phyloP scores from a whole-genome alignment of 306 rosid species.

The Acacia melanoxylon region DNA sequence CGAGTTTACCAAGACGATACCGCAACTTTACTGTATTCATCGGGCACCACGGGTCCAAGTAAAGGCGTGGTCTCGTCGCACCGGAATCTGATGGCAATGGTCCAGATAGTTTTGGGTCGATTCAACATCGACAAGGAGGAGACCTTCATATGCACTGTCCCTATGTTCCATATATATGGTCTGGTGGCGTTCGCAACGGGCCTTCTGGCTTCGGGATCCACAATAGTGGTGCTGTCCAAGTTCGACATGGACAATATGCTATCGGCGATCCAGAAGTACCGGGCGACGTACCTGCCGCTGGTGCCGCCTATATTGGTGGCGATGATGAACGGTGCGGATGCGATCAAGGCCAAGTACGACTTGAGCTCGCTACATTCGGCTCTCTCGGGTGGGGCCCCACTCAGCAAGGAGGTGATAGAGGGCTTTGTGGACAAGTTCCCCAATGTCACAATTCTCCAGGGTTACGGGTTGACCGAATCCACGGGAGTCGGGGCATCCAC shows the following conservation, averaged over 20 bases:
- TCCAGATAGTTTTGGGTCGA: conserved; percentile 47
- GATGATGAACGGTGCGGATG: conserved; percentile 61
- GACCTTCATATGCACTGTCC: conserved; percentile 79
- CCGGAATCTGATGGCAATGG: conserved; percentile 67
- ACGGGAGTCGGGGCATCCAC: conserved; percentile 83
- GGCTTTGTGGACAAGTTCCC: conserved; percentile 75
- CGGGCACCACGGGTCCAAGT: conserved; percentile 88
- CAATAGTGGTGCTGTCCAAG: conserved; percentile 69
- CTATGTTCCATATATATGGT: conserved; percentile 95
- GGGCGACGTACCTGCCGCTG: conserved; percentile 65
- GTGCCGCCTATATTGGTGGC: conserved; percentile 89
- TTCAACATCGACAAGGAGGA: conserved; percentile 41
- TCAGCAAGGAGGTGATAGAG: conserved; percentile 81
- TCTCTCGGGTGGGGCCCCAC: conserved; percentile 85
- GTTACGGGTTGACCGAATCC: conserved; percentile 88
- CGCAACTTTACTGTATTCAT: conserved; percentile 82
- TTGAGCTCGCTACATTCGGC: conserved; percentile 57
- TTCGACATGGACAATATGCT: conserved; percentile 87
- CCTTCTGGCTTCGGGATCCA: conserved; percentile 62
- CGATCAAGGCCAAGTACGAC: conserved; percentile 62
- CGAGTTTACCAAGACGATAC: conserved; percentile 72
- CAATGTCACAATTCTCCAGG: conserved; percentile 63
- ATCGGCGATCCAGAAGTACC: conserved; percentile 48
- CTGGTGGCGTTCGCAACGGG: conserved; percentile 66
- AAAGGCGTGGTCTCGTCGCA: conserved; percentile 94